Evolutionary conservation across 768 basidiomycete species (phyloP), one percentile per base, ranked within the genome.

Genomic region (Russula ochroleuca): DNA sequence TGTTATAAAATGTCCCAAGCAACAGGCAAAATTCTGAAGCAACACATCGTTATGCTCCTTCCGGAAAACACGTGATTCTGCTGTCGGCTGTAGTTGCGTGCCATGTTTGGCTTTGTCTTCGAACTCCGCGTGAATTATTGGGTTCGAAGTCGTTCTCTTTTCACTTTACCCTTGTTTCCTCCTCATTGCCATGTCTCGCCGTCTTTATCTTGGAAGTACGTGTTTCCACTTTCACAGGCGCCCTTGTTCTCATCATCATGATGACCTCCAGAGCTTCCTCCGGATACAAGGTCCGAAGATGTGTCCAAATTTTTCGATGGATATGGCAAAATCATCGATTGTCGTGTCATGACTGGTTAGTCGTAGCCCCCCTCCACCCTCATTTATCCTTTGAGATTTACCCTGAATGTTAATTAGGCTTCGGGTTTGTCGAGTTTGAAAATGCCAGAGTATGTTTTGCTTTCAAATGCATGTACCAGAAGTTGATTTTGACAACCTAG

Each of bases 351-450:
- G 93, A 94, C 92, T 47, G 92, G 92, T 93, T 69, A 65, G 79
- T 81, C 40, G 21, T 28, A 63, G 21, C 21, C n/a, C 25, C 19
- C 25, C 7, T 49, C 7, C 14, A 19, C 33, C n/a, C 19, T 28
- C 47, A 11, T 21, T 47, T 21, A 15, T 9, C 31, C 8, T 21
- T 33, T 23, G 45, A 40, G 38, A 5, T 47, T 62, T 65, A 45
- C 40, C 21, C 25, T 54, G 21, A 64, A 40, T 25, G 54, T 28
- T 8, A 4, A 3, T 47, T 64, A 92, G 92, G 92, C 13, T 99
- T 97, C 71, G 97, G 94, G 61, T 99, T 99, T 73, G 86, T 98
- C 69, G 96, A 98, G 75, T 98, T 97, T 71, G 96, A 96, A 74
- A 90, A 80, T 70, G 74, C 88, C 21, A 86, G 89, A 78, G 94